phyloP scores from a whole-genome alignment of 208 protist species.

The Leishmania turanica region DNA sequence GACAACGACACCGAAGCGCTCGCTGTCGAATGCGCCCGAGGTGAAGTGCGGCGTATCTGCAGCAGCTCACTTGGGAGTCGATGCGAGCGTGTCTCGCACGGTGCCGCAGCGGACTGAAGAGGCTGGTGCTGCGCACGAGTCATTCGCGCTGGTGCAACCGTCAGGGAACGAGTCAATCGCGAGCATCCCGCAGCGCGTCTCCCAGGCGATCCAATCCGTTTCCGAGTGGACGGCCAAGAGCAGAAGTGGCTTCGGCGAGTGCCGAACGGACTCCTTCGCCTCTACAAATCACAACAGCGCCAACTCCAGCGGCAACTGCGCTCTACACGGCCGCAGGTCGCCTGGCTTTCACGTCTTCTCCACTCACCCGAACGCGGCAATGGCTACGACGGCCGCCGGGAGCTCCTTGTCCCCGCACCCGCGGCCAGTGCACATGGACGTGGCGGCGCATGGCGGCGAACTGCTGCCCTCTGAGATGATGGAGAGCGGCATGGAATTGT shows the following conservation, averaged over 20 bases:
- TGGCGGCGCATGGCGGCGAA: neutral
- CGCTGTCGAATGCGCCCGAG: neutral
- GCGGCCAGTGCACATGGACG: neutral
- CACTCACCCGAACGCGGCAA: constrained; percentile 15
- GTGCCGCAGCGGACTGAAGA: constrained; percentile 7
- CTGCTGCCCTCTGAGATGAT: neutral
- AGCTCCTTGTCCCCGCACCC: constrained; percentile 7
- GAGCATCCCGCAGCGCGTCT: constrained; percentile 5
- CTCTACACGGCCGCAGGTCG: neutral
- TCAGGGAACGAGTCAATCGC: constrained; percentile 6
- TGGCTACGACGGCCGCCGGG: neutral
- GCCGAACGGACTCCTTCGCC: constrained; percentile 7
- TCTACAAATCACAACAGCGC: neutral
- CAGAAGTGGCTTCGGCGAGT: constrained; percentile 7
- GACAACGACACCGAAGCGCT: neutral
- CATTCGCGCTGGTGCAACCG: neutral
- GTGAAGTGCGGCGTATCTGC: neutral
- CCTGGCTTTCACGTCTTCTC: constrained; percentile 32
- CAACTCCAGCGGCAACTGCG: neutral
- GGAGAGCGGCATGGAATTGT: neutral
- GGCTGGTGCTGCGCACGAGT: neutral
- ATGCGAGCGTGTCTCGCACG: constrained; percentile 11
- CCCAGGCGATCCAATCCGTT: neutral
- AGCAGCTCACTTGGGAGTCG: neutral
- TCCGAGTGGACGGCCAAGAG: constrained; percentile 20